These are phyloP conservation scores for Blepharisma japonicum DNA, from an alignment of 73 alveolate genomes.

Conservation along the genomic window DNA sequence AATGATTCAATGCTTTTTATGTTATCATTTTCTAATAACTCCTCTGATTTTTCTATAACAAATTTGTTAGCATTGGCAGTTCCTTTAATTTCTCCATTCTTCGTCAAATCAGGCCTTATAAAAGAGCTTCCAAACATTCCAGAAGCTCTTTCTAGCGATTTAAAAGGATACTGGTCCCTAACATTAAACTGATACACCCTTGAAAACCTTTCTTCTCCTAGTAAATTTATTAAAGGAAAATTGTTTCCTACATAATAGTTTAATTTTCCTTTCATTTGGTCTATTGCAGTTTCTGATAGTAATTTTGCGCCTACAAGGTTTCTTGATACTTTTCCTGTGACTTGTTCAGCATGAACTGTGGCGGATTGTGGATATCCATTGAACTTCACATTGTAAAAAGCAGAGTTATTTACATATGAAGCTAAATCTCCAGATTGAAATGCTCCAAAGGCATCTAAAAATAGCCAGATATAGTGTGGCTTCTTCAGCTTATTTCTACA, in stretches of 20 bases:
- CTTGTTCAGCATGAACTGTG: neutral
- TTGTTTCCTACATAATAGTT: neutral
- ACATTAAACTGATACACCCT: neutral
- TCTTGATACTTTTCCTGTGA: neutral
- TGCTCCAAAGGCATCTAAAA: neutral
- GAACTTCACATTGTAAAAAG: neutral
- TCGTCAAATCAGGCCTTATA: neutral
- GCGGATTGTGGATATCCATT: conserved; percentile 25
- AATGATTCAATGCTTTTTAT: neutral
- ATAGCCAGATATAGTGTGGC: neutral
- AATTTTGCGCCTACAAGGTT: neutral
- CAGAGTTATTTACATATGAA: neutral
- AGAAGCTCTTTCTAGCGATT: neutral
- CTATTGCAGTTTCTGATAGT: neutral
- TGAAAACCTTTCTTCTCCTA: neutral
- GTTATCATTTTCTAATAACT: neutral
- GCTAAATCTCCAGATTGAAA: conserved; percentile 5
- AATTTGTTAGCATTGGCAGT: neutral
- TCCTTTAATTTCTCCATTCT: neutral
- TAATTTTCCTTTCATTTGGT: neutral
- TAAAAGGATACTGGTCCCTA: conserved; percentile 14
- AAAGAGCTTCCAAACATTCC: neutral
- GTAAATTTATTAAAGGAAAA: conserved; percentile 7
- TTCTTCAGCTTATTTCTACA: neutral
- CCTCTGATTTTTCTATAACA: neutral